phyloP scores from a whole-genome alignment of 805 yeast species.

The Blastobotrys peoriensis region DNA sequence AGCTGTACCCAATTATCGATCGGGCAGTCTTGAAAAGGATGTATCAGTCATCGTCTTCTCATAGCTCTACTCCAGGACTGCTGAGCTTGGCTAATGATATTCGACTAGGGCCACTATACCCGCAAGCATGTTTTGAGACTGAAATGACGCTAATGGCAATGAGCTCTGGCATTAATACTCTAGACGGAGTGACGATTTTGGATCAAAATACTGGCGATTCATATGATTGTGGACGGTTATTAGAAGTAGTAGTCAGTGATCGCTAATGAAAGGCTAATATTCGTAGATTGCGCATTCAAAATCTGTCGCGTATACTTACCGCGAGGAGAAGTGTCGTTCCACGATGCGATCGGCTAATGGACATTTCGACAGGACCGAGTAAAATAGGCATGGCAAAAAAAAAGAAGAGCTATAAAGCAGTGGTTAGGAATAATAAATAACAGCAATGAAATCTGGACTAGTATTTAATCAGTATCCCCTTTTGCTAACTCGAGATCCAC shows the following conservation, averaged over 20 bases:
- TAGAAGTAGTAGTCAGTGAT: conserved; percentile 56
- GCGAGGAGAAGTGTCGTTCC: too few species aligned
- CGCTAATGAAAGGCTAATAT: too few species aligned
- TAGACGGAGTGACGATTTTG: conserved; percentile 59
- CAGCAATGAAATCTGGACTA: too few species aligned
- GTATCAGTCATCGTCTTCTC: conserved; percentile 29
- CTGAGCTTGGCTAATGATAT: conserved; percentile 61
- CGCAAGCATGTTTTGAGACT: conserved; percentile 58
- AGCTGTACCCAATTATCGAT: conserved; percentile 15
- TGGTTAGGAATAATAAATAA: too few species aligned
- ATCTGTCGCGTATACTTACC: too few species aligned
- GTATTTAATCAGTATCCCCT: too few species aligned
- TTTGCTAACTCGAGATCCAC: too few species aligned
- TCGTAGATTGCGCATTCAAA: too few species aligned
- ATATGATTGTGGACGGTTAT: conserved; percentile 60
- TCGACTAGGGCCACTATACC: conserved; percentile 54
- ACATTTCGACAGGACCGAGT: too few species aligned
- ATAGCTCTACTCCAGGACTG: conserved; percentile 43
- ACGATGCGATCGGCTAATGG: too few species aligned
- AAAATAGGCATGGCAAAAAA: too few species aligned
- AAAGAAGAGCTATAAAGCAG: too few species aligned
- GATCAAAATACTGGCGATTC: conserved; percentile 62
- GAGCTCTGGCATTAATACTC: conserved; percentile 55
- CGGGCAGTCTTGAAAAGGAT: conserved; percentile 26
- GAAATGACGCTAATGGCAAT: conserved; percentile 56